These are phyloP conservation scores for Pyrus pyrifolia DNA, from an alignment of 306 rosid species.

Conservation along the genomic window DNA sequence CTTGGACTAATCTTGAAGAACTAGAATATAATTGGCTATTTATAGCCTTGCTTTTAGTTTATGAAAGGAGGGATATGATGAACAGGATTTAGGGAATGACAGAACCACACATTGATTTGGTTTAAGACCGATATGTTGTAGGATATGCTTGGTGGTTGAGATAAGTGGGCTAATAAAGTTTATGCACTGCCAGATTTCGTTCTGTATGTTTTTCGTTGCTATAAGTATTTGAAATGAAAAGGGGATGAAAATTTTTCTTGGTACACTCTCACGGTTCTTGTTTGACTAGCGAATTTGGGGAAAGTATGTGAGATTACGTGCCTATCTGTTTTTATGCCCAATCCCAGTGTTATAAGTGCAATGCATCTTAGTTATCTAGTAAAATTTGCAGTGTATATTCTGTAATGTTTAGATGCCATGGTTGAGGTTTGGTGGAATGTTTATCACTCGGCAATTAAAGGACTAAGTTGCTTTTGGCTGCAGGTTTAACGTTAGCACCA, in stretches of 20 bases:
- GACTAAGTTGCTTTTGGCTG: slow-evolving; percentile 11
- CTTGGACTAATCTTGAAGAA: background rate
- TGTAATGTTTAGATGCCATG: background rate
- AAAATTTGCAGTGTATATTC: background rate
- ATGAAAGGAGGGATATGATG: background rate
- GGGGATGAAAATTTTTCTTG: background rate
- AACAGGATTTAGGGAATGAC: background rate
- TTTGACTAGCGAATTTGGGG: background rate
- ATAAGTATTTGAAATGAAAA: background rate
- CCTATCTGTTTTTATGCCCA: background rate
- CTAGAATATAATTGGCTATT: background rate
- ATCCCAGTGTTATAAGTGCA: background rate
- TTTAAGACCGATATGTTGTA: background rate
- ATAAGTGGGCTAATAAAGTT: background rate
- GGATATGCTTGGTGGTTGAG: background rate
- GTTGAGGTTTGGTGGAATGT: background rate
- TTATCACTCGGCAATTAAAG: background rate
- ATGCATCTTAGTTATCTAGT: background rate
- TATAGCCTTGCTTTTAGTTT: background rate
- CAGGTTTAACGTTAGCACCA: slow-evolving; percentile 94
- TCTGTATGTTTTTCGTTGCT: background rate
- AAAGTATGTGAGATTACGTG: background rate
- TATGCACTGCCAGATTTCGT: background rate
- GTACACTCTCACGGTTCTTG: background rate
- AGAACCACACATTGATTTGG: background rate